Conservation (phyloP, 2,329 filamentous ascomycete species). For the Stachybotrys echinatus region DNA sequence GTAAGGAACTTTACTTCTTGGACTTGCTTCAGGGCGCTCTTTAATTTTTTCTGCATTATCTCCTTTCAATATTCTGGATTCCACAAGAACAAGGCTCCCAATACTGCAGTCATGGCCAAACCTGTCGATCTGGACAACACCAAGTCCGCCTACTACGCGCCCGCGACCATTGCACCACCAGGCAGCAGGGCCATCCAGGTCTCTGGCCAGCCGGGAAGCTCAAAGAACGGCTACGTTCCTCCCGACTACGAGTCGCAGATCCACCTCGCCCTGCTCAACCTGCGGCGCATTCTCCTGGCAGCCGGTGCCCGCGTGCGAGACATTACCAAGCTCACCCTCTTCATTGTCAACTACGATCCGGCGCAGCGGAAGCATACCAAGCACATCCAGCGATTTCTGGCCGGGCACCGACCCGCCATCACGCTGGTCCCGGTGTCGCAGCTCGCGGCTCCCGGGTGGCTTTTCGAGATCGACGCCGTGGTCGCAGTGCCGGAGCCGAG, state of each 20-base stretch:
- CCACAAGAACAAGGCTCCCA: too few relatives aligned
- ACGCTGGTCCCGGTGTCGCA: constrained; percentile 35
- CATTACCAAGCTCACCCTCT: constrained; percentile 35
- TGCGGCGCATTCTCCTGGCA: constrained; percentile 27
- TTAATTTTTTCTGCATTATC: too few relatives aligned
- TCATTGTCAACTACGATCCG: constrained; percentile 38
- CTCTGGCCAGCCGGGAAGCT: constrained; percentile 29
- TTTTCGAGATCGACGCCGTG: constrained; percentile 39
- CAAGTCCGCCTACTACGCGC: constrained; percentile 7
- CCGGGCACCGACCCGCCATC: constrained; percentile 32
- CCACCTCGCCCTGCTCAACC: constrained; percentile 30
- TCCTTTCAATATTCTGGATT: too few relatives aligned
- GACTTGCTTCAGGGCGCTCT: too few relatives aligned
- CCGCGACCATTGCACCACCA: constrained; percentile 6
- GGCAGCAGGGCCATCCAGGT: constrained; percentile 17
- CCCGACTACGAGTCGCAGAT: constrained; percentile 35
- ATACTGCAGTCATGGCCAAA: too few relatives aligned
- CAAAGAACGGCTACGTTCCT: constrained; percentile 23
- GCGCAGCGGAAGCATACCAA: constrained; percentile 26
- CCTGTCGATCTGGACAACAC: constrained; percentile 12
- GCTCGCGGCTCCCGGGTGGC: constrained; percentile 30
- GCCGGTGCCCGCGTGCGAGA: constrained; percentile 28
- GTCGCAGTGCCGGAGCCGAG: constrained; percentile 13
- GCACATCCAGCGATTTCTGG: constrained; percentile 30
- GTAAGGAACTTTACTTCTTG: too few relatives aligned